These are phyloP conservation scores for Skeletonema costatum DNA, from an alignment of 108 stramenopile species.

Conservation along the genomic window DNA sequence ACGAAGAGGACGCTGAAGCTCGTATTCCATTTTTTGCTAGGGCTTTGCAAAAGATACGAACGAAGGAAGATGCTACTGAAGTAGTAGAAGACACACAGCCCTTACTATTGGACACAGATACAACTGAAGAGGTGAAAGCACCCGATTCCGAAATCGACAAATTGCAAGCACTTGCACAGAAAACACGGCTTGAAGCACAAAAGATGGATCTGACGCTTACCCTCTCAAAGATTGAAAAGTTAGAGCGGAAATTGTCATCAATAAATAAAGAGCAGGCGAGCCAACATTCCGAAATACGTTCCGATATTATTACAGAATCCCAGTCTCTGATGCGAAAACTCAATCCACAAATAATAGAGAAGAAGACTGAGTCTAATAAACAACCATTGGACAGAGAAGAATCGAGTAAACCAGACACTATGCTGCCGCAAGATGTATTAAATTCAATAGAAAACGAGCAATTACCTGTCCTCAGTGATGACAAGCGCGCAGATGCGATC, in stretches of 20 bases:
- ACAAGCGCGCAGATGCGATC: constrained; percentile 45
- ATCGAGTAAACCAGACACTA: not conserved
- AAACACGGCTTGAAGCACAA: constrained; percentile 39
- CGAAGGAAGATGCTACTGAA: not conserved
- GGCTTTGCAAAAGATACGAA: constrained; percentile 5
- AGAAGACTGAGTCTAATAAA: not conserved
- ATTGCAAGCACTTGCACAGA: constrained; percentile 26
- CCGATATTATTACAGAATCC: constrained; percentile 5
- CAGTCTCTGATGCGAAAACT: constrained; percentile 5
- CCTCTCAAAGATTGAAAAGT: constrained; percentile 36
- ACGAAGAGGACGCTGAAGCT: not conserved
- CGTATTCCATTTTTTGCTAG: constrained; percentile 4
- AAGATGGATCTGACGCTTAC: constrained; percentile 32
- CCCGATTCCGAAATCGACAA: constrained; percentile 17
- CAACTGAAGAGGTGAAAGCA: not conserved
- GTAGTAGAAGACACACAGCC: not conserved
- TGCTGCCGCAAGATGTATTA: not conserved
- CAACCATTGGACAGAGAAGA: not conserved
- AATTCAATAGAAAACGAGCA: constrained; percentile 7
- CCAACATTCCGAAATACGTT: not conserved
- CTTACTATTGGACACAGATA: not conserved
- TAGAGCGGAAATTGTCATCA: constrained; percentile 12
- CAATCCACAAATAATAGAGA: not conserved
- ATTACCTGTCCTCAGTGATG: constrained; percentile 19
- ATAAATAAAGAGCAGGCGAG: constrained; percentile 5